phyloP scores from a whole-genome alignment of 441 rosid genomes.

The Syzygium malaccense region DNA sequence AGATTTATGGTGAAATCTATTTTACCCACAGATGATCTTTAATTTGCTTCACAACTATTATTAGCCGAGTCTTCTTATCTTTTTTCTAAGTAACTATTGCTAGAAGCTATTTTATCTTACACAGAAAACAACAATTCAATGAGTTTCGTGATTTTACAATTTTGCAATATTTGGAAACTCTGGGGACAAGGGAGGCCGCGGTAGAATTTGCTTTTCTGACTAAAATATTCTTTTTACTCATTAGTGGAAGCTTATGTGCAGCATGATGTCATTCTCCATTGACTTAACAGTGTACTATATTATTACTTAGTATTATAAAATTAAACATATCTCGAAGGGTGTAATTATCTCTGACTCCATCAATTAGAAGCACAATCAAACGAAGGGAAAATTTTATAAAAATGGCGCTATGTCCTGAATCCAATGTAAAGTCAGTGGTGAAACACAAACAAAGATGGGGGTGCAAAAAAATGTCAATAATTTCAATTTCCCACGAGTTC shows the following conservation, averaged over 20 bases:
- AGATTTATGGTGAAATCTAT: not conserved
- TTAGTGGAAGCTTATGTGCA: not conserved
- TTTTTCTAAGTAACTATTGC: not conserved
- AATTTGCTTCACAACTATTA: too few relatives aligned
- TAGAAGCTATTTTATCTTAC: not conserved
- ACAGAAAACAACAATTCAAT: not conserved
- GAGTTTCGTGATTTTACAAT: not conserved
- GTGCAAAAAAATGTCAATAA: not conserved
- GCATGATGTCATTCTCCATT: not conserved
- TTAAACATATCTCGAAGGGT: not conserved
- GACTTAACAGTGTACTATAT: not conserved
- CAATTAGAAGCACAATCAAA: not conserved
- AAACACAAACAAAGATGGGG: not conserved
- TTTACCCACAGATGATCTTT: too few relatives aligned
- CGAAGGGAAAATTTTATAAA: not conserved
- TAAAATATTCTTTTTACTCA: not conserved
- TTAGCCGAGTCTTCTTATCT: not conserved
- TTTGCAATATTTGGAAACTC: not conserved
- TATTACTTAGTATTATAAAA: not conserved
- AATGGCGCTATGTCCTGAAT: not conserved
- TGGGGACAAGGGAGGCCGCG: not conserved
- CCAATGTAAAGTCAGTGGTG: not conserved
- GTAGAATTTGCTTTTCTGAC: not conserved
- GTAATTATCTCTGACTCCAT: not conserved
- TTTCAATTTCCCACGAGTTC: not conserved